Evolutionary conservation across 495 filamentous ascomycete genomes (phyloP).

Genomic region (Penicillium daleae): DNA sequence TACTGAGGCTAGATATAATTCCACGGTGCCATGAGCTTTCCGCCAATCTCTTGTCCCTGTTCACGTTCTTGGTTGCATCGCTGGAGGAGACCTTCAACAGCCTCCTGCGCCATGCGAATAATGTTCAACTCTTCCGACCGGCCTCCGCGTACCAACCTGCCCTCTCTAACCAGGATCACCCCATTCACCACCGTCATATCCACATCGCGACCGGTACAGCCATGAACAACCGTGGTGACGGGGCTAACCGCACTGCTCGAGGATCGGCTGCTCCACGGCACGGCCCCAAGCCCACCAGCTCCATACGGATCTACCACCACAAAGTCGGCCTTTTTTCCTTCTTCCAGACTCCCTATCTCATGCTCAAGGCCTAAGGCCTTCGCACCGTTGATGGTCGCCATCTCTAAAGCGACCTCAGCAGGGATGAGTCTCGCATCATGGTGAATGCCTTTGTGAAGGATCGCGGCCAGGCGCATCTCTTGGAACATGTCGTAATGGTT

Average conservation of each 20-base stretch:
- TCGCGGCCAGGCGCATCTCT: constrained; percentile 45
- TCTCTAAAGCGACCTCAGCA: constrained; percentile 42
- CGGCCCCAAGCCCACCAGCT: constrained; percentile 23
- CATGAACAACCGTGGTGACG: constrained; percentile 43
- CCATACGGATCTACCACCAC: constrained; percentile 42
- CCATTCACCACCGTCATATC: constrained; percentile 45
- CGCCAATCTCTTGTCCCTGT: constrained; percentile 12
- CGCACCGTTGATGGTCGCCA: constrained; percentile 47
- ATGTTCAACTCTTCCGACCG: constrained; percentile 22
- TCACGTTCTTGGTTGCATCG: constrained; percentile 21
- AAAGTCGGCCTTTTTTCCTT: constrained; percentile 45
- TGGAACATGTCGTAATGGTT: constrained; percentile 48
- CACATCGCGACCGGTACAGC: constrained; percentile 43
- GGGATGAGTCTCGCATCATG: constrained; percentile 41
- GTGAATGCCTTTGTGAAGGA: constrained; percentile 44
- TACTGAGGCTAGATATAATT: constrained; percentile 7
- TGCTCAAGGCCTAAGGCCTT: constrained; percentile 41
- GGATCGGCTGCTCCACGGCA: constrained; percentile 19
- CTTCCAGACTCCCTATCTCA: constrained; percentile 46
- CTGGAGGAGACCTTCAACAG: constrained; percentile 18
- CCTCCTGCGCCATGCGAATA: constrained; percentile 16
- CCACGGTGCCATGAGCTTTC: constrained; percentile 13
- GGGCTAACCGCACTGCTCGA: constrained; percentile 25
- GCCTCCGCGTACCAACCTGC: constrained; percentile 27
- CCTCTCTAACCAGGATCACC: constrained; percentile 34